Conservation (phyloP, 1,284 basidiomycete species). For the Trichosporon coremiiforme region DNA sequence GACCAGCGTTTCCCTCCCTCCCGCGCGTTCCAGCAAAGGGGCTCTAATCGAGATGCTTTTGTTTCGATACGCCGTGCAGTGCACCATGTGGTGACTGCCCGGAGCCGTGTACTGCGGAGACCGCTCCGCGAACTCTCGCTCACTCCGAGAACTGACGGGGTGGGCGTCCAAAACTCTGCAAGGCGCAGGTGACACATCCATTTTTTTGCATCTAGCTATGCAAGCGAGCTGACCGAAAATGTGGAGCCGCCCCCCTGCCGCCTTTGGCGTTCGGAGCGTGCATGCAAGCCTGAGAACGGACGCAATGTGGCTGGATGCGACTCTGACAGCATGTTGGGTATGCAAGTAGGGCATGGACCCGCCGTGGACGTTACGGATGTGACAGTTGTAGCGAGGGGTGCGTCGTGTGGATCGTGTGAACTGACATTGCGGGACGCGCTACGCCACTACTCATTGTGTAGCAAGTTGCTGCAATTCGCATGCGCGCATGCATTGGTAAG, state of each 20-base stretch:
- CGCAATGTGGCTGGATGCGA: no score
- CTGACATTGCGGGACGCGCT: neutral
- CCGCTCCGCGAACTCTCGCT: no score
- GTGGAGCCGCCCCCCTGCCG: neutral
- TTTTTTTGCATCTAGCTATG: neutral
- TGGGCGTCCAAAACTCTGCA: neutral
- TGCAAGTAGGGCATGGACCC: neutral
- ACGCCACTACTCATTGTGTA: neutral
- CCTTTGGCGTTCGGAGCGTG: neutral
- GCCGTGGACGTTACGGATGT: slow-evolving; percentile 1
- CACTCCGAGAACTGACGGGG: no score
- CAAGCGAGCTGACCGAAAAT: neutral
- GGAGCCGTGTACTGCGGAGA: no score
- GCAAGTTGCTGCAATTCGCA: no score
- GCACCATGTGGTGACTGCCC: neutral
- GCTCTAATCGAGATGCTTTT: neutral
- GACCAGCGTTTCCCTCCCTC: neutral
- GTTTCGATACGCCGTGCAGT: neutral
- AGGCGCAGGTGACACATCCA: no score
- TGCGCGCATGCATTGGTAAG: no score
- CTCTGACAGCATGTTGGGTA: neutral
- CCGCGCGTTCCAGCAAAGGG: no score
- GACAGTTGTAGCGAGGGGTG: neutral
- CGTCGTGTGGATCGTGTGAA: neutral
- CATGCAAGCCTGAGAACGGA: neutral